Evolutionary conservation across 2,329 filamentous ascomycete species (phyloP), one percentile per base, ranked within the genome.

Genomic region (Pyricularia sp.): DNA sequence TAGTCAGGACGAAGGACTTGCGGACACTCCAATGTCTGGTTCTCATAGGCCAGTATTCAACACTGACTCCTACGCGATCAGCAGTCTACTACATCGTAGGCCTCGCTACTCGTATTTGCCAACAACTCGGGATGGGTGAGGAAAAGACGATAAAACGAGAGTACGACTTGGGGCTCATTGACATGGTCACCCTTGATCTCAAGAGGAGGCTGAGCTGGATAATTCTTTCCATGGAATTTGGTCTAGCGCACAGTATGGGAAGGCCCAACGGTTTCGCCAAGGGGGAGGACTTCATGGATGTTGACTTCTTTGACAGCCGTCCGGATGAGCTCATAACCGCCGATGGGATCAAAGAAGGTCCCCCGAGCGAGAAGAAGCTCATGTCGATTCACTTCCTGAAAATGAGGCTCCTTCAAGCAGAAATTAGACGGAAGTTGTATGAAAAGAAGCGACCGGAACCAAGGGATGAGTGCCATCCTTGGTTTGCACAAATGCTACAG

Each of bases 21-120:
- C 92, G 90, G 74, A 95, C 94, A 0, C 42, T 67, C 6, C 95
- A 98, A 79, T 97, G 94, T 73, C 88, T 97, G 68, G 86, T 91
- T 3, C 81, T 99, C 20, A 91, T 98, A 73, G 93, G 89, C 1
- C 92, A 95, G 75, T 98, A 98, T 78, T 98, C 95, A 0, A 83
- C 98, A 25, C 81, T 97, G 63, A 98, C 94, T 0, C 94, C 95
- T 0, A 97, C 94, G 1, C 85, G 94, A 70, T 97, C 93, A 5
- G 93, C 94, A 20, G 91, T 96, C 25, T 98, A 97, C 80, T 97
- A 96, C 79, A 90, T 97, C 66, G 88, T 97, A 64, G 95, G 95
- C 7, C 86, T 97, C 25, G 94, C 93, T 9, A 90, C 92, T 20
- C 90, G 93, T 72, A 88, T 99, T 67, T 93, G 92, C 76, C 94